Evolutionary conservation across 257 asterid species (phyloP), one percentile per base, ranked within the genome.

Genomic region (Plantago elongata): DNA sequence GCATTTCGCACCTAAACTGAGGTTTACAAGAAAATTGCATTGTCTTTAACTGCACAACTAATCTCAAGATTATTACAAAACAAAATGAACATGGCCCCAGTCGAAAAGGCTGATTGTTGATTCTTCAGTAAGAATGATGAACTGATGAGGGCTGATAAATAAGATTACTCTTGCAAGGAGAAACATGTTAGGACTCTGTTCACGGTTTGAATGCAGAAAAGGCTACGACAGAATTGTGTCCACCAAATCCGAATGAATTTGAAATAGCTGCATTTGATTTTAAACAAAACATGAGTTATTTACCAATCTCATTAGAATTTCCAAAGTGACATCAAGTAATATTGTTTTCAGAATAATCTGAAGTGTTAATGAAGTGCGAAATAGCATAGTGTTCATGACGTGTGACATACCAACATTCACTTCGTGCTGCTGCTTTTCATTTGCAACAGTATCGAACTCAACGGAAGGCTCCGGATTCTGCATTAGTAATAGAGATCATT

Each of bases 381-480:
- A n/a, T 22, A 22, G 27, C 27, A 2, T 22, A 22, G 57, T 45
- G 17, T 13, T 43, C 42, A 15, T 18, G 68, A 38, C 55, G 38
- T 56, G 55, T 13, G 54, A 58, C 98, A 78, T 84, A 91, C 97
- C 98, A 72, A 87, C 91, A 56, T 89, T 83, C 51, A 92, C 76
- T 70, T 87, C 94, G 34, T 92, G 95, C 63, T 84, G 90, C 79
- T 89, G 87, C 79, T 92, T 92, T 63, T 66, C 48, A 75, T 92
- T 92, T 74, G 97, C 84, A 58, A 89, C 90, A 0, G 95, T 84
- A 73, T 92, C 97, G 51, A 92, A 86, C 60, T 87, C 95, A 44
- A 89, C 88, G 0, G 96, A 76, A 45, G 99, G 90, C 78, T 92
- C 99, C 11, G 84, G 91, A 58, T 89, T 85, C 99, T 92, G 78